Evolutionary conservation across 23 red algal genomes (phyloP), one percentile per base, ranked within the genome.

Genomic region (Gracilariopsis chorda): DNA sequence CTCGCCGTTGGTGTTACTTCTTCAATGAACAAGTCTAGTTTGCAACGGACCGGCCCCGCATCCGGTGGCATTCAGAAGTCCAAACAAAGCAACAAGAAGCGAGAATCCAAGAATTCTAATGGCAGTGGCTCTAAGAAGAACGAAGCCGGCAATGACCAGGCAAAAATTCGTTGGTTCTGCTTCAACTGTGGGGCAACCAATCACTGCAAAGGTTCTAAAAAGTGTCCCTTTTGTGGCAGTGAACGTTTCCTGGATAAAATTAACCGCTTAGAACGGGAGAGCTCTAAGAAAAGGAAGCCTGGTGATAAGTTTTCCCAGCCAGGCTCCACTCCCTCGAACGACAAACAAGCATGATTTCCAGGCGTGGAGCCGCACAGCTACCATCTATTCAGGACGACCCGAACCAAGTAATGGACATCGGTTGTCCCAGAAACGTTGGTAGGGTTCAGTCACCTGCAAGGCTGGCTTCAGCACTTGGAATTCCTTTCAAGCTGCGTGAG

Each of bases 331-430:
- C 55, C 44, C n/a, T 60, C 7, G 8, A 60, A 7, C 6, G 19
- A n/a, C 55, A 60, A 60, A 27, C 7, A 60, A 60, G 55, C 59
- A 27, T 64, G 59, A 64, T 34, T 2, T 33, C 24, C 2, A 34
- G 59, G 59, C 27, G n/a, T 64, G 59, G 17, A 64, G 59, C 53
- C 53, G 53, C 53, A 2, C 3, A 3, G 37, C 9, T 5, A 34
- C 12, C 3, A 16, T 8, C 4, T 5, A 3, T 10, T 10, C 3
- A 7, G 5, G 59, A 4, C 27, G 63, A 67, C 28, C 35, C 36
- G 73, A 74, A 23, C 63, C 83, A 13, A 87, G n/a, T 87, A 41
- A n/a, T 74, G 16, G 51, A 87, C 13, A 33, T 49, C n/a, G 83
- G 63, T 17, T 87, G 83, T 68, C 83, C 30, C 2, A 13, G 63